These are phyloP conservation scores for Lasiosphaeris hirsuta DNA, from an alignment of 495 filamentous ascomycete species.

Conservation along the genomic window DNA sequence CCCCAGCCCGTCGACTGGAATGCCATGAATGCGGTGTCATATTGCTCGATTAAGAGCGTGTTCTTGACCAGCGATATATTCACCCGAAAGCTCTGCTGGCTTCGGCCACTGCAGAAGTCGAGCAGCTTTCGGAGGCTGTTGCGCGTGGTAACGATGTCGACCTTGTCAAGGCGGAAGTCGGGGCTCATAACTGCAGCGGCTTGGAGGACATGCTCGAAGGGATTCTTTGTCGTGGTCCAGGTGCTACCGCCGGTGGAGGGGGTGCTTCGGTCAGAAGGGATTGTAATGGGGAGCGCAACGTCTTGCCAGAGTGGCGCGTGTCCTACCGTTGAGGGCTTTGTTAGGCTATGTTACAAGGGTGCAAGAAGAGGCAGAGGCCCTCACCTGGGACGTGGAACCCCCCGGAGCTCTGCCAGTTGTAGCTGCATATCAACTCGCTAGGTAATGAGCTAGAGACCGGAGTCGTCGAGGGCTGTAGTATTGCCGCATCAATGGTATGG, in stretches of 20 bases:
- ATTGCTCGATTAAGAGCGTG: conserved; percentile 12
- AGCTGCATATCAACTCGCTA: conserved; percentile 11
- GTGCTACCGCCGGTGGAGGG: neutral
- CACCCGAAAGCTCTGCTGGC: conserved; percentile 6
- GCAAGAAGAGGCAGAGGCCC: neutral
- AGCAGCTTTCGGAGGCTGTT: conserved; percentile 15
- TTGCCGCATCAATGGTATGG: neutral
- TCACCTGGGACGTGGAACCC: conserved; percentile 10
- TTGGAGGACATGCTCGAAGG: conserved; percentile 9
- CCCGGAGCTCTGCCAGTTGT: conserved; percentile 9
- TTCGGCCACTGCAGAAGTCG: conserved; percentile 4
- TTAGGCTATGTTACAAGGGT: neutral
- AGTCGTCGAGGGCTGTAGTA: neutral
- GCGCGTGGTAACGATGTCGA: conserved; percentile 9
- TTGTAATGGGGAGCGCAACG: neutral
- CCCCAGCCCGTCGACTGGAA: conserved; percentile 2
- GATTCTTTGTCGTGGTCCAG: neutral
- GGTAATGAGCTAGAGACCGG: neutral
- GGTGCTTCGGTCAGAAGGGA: neutral
- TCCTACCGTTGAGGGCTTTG: neutral
- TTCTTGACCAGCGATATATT: conserved; percentile 8
- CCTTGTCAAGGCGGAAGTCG: conserved; percentile 9
- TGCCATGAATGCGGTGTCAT: neutral
- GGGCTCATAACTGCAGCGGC: conserved; percentile 9
- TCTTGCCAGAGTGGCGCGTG: conserved; percentile 7